Base-by-base conservation (phyloP, 1,139 yeast species). In the Pichia sp. region DNA sequence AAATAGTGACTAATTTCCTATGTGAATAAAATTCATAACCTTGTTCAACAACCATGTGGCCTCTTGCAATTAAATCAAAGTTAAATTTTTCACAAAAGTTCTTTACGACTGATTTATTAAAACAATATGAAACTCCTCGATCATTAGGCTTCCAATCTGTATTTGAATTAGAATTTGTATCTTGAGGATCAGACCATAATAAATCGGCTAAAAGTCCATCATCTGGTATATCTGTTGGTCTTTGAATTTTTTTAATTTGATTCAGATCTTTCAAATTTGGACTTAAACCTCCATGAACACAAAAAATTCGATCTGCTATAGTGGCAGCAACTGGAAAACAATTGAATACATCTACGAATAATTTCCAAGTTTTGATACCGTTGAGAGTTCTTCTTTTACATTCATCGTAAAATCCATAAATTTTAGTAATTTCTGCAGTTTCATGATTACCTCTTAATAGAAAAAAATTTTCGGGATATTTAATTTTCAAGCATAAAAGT, bases 21-120 rank as follows among this genome's bases (percentile, higher is more conserved):
- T 77, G 80, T 51, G 84, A 82, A 66, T 85, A 87, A 61, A 87
- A 87, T 63, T 87, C 96, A 63, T 87, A 87, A 4, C 96, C 96
- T 63, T 87, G 95, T 66, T 87, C 95, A 41, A 87, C 96, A 43
- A 87, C 96, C 95, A 87, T 87, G 65, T 87, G 96, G 16, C 95
- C 95, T 58, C 96, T 71, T 30, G 85, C 89, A 55, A 87, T 76
- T 58, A 87, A 69, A 65, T 87, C 96, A 68, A 87, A 82, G 50
- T 82, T 80, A 65, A 86, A 85, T 44, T 73, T 73, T 22, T 75
- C 66, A 58, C 87, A 82, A 59, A 87, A 87, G 56, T 77, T 75
- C 56, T 80, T 82, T 11, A 87, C 89, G 50, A 85, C 85, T 49
- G 77, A 77, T 54, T 77, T 78, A 37, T 90, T 89, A 67, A 86